These are phyloP conservation scores for Tremella yokohamensis DNA, from an alignment of 768 basidiomycete species.

Conservation along the genomic window DNA sequence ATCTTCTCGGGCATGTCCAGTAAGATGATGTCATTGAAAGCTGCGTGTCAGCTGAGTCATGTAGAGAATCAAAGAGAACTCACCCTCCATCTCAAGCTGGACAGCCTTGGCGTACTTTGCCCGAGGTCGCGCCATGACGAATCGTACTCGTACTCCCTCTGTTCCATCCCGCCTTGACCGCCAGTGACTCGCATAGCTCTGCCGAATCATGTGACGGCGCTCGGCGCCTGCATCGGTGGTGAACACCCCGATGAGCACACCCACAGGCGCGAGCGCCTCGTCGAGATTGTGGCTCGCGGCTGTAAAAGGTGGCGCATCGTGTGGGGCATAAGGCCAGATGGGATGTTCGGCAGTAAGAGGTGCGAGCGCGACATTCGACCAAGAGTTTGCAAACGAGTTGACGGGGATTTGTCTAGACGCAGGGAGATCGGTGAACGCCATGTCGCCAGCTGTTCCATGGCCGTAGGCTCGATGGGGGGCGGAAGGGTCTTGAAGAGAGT, in stretches of 20 bases:
- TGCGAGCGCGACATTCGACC: constrained; percentile 31
- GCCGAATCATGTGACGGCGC: constrained; percentile 78
- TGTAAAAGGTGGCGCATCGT: constrained; percentile 24
- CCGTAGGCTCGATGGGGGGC: constrained; percentile 30
- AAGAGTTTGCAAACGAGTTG: constrained; percentile 51
- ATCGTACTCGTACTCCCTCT: constrained; percentile 78
- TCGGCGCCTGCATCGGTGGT: constrained; percentile 80
- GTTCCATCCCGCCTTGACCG: constrained; percentile 67
- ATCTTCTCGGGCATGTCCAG: constrained; percentile 87
- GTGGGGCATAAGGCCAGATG: constrained; percentile 37
- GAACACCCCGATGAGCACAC: constrained; percentile 84
- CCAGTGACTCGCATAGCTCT: constrained; percentile 84
- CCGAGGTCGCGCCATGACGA: constrained; percentile 79
- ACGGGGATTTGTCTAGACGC: constrained; percentile 36
- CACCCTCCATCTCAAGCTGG: constrained; percentile 85
- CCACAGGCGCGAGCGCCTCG: constrained; percentile 77
- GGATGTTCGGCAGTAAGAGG: constrained; percentile 37
- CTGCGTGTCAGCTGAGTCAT: constrained; percentile 24
- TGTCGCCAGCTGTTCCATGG: constrained; percentile 48
- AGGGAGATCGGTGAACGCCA: constrained; percentile 10
- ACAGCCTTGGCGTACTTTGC: constrained; percentile 75
- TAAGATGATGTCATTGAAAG: constrained; percentile 54
- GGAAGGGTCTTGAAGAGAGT: constrained; percentile 36
- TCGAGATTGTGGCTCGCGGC: constrained; percentile 53
- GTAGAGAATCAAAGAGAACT: constrained; percentile 46